These are phyloP conservation scores for Saprolegnia diclina DNA, from an alignment of 352 stramenopile species.

Conservation along the genomic window DNA sequence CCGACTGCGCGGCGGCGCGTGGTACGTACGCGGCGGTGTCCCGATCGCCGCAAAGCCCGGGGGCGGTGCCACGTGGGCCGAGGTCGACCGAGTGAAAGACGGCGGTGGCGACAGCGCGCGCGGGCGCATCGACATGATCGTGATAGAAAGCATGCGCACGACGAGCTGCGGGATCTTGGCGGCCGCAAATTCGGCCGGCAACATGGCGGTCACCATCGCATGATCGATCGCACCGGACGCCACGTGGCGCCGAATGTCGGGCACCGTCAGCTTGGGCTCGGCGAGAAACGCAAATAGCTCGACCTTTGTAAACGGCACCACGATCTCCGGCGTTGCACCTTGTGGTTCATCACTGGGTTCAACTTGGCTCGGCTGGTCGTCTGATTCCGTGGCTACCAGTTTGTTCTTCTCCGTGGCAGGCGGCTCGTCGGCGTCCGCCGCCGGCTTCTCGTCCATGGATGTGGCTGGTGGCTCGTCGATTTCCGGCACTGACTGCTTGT, in stretches of 20 bases:
- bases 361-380: too few species aligned
- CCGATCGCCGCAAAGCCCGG: constrained; percentile 18
- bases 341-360: not conserved
- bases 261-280: constrained; percentile 13
- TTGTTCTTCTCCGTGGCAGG: too few species aligned
- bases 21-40: not conserved
- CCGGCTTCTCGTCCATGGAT: not conserved
- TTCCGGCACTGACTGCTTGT: not conserved
- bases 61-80: constrained; percentile 1
- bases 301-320: not conserved
- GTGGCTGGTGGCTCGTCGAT: not conserved
- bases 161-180: constrained; percentile 17
- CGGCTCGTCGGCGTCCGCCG: too few species aligned
- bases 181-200: constrained; percentile 5
- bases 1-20: not conserved
- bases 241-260: constrained; percentile 18
- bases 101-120: not conserved
- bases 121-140: constrained; percentile 3
- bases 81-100: not conserved
- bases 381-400: too few species aligned
- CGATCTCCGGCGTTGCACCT: not conserved
- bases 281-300: constrained; percentile 15
- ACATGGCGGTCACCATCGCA: not conserved
- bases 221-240: constrained; percentile 1
- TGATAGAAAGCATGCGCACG: constrained; percentile 25